Base-by-base conservation (phyloP, 805 yeast genomes). In the Priceomyces medius region DNA sequence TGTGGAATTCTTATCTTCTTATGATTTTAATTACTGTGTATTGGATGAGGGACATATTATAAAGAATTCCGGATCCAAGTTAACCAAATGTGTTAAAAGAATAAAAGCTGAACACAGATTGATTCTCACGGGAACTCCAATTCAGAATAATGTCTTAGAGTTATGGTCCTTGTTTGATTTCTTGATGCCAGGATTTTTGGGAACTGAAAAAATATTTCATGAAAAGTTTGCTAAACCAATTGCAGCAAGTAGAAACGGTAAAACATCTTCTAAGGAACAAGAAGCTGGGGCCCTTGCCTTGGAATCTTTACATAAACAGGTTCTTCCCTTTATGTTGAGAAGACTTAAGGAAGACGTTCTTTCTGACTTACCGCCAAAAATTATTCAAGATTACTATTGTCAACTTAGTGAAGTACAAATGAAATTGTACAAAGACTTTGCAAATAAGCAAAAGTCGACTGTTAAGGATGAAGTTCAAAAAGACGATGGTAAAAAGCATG, bases 171-270 rank as follows among this genome's bases (percentile, higher is more conserved):
- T 93, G 55, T 93, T 93, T 71, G 99, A 93, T 63, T 93, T 89
- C 62, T 73, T 93, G 61, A 93, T 93, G 99, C 99, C 99, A 2
- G 99, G 99, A 0, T 93, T 93, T 56, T 71, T 93, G 49, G 99
- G 99, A 10, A 83, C 95, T 2, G 99, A 93, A 56, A 91, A 89
- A 63, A 77, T 84, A 37, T 93, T 93, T 69, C 93, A 89, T 55
- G 98, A 91, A 47, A 78, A 90, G 50, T 93, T 91, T 73, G 95
- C 97, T n/a, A 90, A 90, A 56, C 99, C 99, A 2, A 93, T 93
- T 59, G 91, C 97, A 3, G 91, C 95, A 2, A 85, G 96, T 31
- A 75, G 97, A 57, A 88, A 86, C 50, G 83, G 88, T 50, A 91
- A 90, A 59, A 87, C 90, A 0, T 79, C 89, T 2, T 83, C 95